These are phyloP conservation scores for Ceraceosorus guamensis DNA, from an alignment of 1,284 basidiomycete species.

Conservation along the genomic window DNA sequence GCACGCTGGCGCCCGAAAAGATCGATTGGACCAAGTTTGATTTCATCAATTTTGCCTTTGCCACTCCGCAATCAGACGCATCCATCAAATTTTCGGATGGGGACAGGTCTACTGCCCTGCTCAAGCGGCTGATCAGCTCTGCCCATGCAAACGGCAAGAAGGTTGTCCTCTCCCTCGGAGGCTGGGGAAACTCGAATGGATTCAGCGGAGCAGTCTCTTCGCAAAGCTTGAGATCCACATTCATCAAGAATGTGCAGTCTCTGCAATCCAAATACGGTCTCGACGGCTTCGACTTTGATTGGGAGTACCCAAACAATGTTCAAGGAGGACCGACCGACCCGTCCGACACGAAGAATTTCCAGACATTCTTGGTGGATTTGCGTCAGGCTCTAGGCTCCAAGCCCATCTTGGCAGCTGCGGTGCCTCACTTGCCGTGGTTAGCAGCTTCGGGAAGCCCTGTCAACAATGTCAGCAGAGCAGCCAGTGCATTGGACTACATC, in stretches of 20 bases:
- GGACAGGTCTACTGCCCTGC: constrained; percentile 13
- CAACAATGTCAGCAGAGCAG: constrained; percentile 20
- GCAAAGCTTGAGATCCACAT: constrained; percentile 8
- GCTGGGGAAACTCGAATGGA: constrained; percentile 29
- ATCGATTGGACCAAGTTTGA: constrained; percentile 35
- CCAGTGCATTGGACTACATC: constrained; percentile 27
- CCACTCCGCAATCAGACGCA: constrained; percentile 20
- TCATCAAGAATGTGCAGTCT: constrained; percentile 36
- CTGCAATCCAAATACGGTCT: constrained; percentile 53
- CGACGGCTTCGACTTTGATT: constrained; percentile 59
- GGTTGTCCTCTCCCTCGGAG: constrained; percentile 32
- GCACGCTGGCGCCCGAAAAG: constrained; percentile 15
- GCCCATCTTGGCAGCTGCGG: constrained; percentile 36
- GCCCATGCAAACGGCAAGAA: constrained; percentile 19
- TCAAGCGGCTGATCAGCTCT: constrained; percentile 23
- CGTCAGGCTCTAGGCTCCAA: constrained; percentile 52
- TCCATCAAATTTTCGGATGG: constrained; percentile 14
- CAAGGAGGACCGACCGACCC: constrained; percentile 4
- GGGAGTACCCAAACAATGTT: constrained; percentile 49
- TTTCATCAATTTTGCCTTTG: constrained; percentile 39
- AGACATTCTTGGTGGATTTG: constrained; percentile 43
- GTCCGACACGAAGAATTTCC: constrained; percentile 30
- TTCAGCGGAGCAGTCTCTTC: constrained; percentile 28
- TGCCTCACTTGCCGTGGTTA: constrained; percentile 21
- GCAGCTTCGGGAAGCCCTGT: constrained; percentile 25